Base-by-base conservation (phyloP, 1,139 yeast species). In the Entelexis sorbosivorans region DNA sequence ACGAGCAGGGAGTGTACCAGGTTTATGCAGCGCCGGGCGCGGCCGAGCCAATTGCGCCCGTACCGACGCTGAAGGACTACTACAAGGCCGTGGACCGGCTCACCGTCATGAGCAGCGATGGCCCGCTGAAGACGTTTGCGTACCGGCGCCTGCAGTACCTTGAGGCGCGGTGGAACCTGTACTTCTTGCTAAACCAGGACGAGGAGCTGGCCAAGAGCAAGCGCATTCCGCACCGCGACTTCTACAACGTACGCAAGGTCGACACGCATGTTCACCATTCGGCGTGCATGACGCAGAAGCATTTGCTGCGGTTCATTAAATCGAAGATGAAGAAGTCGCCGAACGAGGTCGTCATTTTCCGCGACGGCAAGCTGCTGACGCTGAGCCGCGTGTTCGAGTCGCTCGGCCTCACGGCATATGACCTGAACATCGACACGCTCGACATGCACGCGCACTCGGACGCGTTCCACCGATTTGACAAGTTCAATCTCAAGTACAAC, bases 391-490 rank as follows among this genome's bases (percentile, higher is more conserved):
- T 93, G 47, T 93, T 93, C 69, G 77, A 88, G 63, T 88, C 97
- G 38, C 75, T 93, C 65, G 81, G 87, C 52, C 73, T 93, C 57
- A 82, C 95, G 0, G 97, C 96, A 1, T 93, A 93, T 65, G 98
- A 93, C 65, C 73, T 93, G 56, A 84, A 95, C 52, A 91, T 93
- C 62, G 99, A 93, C 63, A 91, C 98, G 1, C 76, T 93, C 59
- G 98, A 93, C 68, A 93, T 93, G 99, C 99, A 93, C 68, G 96
- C 99, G 3, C 98, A 93, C 66, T 86, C 91, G 56, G 98, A 93
- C 64, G 83, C 97, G 0, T 93, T 93, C 76, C 98, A 93, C 68
- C 77, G 98, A 62, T 93, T 93, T 64, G 99, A 93, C 69, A 93
- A 93, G 69, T 93, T 93, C 74, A 93, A 93, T 66, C 75, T 93